Evolutionary conservation across 1,284 basidiomycete genomes (phyloP).

Genomic region (Papiliotrema laurentii): DNA sequence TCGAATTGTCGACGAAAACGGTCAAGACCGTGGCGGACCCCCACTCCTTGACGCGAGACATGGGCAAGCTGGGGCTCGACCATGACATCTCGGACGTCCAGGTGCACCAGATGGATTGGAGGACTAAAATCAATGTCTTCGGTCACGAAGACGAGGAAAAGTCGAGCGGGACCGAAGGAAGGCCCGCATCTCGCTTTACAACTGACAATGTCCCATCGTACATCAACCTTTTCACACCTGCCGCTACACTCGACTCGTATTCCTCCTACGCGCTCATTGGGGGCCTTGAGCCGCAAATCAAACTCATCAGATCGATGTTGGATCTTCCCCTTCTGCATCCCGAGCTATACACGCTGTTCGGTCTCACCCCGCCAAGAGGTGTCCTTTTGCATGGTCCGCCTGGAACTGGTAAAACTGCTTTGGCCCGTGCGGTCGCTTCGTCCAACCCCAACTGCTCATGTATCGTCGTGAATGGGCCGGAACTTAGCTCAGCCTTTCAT

Average conservation of each 20-base stretch:
- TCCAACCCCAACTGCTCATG: conserved; percentile 73
- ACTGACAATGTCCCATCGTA: conserved; percentile 27
- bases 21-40: conserved; percentile 13
- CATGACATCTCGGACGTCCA: background rate
- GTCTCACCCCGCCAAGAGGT: conserved; percentile 83
- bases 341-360: conserved; percentile 83
- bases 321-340: conserved; percentile 89
- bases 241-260: conserved; percentile 12
- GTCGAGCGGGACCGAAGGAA: background rate
- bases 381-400: conserved; percentile 88
- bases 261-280: conserved; percentile 67
- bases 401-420: conserved; percentile 90
- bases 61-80: conserved; percentile 54
- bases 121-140: conserved; percentile 26
- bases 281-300: conserved; percentile 81
- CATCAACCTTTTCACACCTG: conserved; percentile 45
- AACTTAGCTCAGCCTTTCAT: conserved; percentile 89
- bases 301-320: conserved; percentile 84
- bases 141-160: background rate
- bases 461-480: conserved; percentile 87
- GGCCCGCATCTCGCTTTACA: background rate
- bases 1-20: conserved; percentile 53
- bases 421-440: conserved; percentile 78
- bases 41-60: conserved; percentile 18
- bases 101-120: conserved; percentile 43